phyloP scores from a whole-genome alignment of 2,329 filamentous ascomycete species.

The Stachybotrys chartarum region DNA sequence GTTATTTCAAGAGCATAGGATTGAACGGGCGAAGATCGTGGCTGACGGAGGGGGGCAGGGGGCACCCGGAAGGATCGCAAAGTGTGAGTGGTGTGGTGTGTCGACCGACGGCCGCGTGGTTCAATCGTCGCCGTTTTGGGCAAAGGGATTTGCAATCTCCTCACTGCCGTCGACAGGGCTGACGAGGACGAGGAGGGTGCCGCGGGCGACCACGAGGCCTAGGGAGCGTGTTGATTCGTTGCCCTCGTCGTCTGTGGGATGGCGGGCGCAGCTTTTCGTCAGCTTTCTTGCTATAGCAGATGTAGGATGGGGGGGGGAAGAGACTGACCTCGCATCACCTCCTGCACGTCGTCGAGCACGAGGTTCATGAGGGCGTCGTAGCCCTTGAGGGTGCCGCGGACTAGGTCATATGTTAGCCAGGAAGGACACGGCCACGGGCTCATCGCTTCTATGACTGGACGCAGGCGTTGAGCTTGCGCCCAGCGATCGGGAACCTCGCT shows the following conservation, averaged over 20 bases:
- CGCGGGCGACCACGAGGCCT: slow-evolving; percentile 82
- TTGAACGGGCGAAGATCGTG: background rate
- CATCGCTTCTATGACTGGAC: too few relatives aligned
- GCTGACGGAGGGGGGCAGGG: background rate
- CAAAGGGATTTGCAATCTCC: slow-evolving; percentile 90
- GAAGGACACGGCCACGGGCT: background rate
- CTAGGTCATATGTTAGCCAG: slow-evolving; percentile 34
- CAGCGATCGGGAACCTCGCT: too few relatives aligned
- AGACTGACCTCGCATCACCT: slow-evolving; percentile 71
- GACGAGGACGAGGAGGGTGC: slow-evolving; percentile 86
- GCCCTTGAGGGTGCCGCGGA: slow-evolving; percentile 83
- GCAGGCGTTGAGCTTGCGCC: too few relatives aligned
- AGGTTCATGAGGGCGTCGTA: slow-evolving; percentile 98
- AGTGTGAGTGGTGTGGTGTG: background rate
- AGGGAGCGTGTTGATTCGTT: slow-evolving; percentile 76
- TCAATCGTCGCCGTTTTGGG: slow-evolving; percentile 62
- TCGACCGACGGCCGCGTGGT: background rate
- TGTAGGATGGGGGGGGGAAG: background rate
- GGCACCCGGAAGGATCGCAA: background rate
- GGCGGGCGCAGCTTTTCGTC: background rate
- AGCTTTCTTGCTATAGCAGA: slow-evolving; percentile 1
- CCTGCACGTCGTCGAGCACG: slow-evolving; percentile 89
- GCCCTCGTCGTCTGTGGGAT: slow-evolving; percentile 72
- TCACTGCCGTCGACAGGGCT: slow-evolving; percentile 92
- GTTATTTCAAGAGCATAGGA: too few relatives aligned